Evolutionary conservation across 164 flowering plant genomes (phyloP).

Genomic region (Echeveria elegans): DNA sequence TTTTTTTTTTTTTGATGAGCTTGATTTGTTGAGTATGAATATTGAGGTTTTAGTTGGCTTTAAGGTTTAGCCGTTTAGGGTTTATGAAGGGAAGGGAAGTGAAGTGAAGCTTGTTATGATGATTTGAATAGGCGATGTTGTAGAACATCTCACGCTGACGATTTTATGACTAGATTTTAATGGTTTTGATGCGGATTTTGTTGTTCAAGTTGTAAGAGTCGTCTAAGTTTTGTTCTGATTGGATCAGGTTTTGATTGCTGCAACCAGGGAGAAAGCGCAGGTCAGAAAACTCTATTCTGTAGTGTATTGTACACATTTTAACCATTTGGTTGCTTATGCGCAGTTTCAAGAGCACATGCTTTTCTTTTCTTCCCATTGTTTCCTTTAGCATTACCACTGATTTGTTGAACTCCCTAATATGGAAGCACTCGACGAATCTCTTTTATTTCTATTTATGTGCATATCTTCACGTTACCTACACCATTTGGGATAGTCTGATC

Average conservation of each 20-base stretch:
- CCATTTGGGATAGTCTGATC: not conserved
- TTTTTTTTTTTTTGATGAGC: not conserved
- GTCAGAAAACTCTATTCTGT: not conserved
- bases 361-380: not conserved
- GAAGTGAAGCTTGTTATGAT: not conserved
- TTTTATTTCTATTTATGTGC: not conserved
- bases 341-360: not conserved
- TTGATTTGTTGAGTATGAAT: not conserved
- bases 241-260: conserved; percentile 14
- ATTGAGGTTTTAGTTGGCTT: not conserved
- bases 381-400: not conserved
- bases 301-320: not conserved
- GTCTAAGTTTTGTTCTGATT: not conserved
- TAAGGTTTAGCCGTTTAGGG: not conserved
- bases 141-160: not conserved
- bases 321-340: not conserved
- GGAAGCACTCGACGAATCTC: not conserved
- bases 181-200: not conserved
- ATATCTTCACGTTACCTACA: not conserved
- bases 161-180: too few species aligned
- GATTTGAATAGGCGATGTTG: not conserved
- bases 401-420: not conserved
- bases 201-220: not conserved
- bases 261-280: conserved; percentile 16
- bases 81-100: not conserved